These are phyloP conservation scores for Quercus tomentella DNA, from an alignment of 331 rosid genomes.

Conservation along the genomic window DNA sequence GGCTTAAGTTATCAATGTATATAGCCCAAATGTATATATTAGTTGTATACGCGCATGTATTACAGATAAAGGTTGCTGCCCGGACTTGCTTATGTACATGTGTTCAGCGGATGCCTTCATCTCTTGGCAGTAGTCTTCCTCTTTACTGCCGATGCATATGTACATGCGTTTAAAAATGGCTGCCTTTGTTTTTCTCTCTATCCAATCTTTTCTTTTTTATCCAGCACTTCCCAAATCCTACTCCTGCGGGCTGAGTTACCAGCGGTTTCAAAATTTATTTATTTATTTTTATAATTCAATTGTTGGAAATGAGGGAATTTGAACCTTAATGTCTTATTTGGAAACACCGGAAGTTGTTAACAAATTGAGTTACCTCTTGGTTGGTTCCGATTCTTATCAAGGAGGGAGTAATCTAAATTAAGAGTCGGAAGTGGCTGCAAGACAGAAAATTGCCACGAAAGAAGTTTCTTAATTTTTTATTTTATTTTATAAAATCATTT, in stretches of 20 bases:
- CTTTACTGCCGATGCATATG: neutral
- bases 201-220: neutral
- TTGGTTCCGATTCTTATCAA: no score
- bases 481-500: neutral
- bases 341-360: no score
- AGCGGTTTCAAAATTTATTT: no score
- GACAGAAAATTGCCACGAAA: neutral
- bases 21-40: constrained; percentile 15
- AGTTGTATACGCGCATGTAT: constrained; percentile 9
- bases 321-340: no score
- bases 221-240: no score
- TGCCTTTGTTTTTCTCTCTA: neutral
- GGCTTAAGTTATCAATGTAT: constrained; percentile 4
- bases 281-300: no score
- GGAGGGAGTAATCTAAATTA: neutral
- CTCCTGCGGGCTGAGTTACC: no score
- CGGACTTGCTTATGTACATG: neutral
- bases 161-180: neutral
- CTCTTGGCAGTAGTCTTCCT: neutral
- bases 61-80: neutral
- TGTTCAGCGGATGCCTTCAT: neutral
- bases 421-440: neutral
- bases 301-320: no score
- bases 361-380: no score
- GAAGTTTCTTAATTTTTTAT: neutral